Evolutionary conservation across 1,284 basidiomycete genomes (phyloP), one percentile per base, ranked within the genome.

Genomic region (Ceratobasidium sp.): DNA sequence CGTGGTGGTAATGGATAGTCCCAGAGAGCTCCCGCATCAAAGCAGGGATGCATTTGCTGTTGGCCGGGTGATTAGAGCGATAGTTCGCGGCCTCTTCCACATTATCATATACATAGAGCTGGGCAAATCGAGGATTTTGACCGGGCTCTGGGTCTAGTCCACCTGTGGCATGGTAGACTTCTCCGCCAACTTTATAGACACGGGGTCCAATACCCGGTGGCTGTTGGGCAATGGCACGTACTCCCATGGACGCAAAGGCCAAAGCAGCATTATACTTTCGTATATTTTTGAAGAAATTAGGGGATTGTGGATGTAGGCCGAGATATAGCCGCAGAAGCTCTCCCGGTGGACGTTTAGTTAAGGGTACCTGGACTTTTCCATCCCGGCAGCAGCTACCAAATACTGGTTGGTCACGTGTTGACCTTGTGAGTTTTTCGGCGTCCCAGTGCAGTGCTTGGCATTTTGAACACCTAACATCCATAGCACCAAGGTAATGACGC

Each of bases 51-150:
- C 33, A 33, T 33, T 33, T 33, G 33, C 33, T 33, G 33, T 33
- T 33, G 33, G 33, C 33, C 33, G 33, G 62, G 17, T 78, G 78
- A 2, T 33, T 54, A 46, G 44, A 73, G 2, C 81, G 77, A 6
- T 77, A 68, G 10, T 83, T 20, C 0, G 83, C 82, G 6, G 85
- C 85, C 17, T 79, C 81, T 0, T 80, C 69, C 20, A 38, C 48
- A 12, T 84, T 81, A 80, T 88, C 84, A 81, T 84, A 82, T 0
- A 87, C 83, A 68, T 87, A 87, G 0, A 87, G 81, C 59, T 88
- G 87, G 1, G 85, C 84, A 82, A 84, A 88, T 0, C 69, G 42
- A 0, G 85, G 83, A 1, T 81, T 48, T 0, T 66, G 0, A 6
- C 38, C 38, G 5, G 13, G 12, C 12, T 9, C 38, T 44, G 40